Base-by-base conservation (phyloP, 2,329 filamentous ascomycete species). In the Drechslerella coelobrocha region DNA sequence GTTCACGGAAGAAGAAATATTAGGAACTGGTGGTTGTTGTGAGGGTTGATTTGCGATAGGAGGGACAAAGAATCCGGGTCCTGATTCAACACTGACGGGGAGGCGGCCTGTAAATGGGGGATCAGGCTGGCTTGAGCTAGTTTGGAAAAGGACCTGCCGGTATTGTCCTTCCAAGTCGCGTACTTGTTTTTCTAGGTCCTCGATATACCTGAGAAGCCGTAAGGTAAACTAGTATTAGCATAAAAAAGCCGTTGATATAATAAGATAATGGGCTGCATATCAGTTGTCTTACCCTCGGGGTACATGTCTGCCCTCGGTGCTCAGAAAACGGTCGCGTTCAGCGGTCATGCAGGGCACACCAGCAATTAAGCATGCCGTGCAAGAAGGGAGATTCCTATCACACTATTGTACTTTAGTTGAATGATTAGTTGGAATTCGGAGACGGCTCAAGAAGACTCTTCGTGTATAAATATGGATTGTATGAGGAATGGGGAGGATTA, bases 331-430 rank as follows among this genome's bases (percentile, higher is more conserved):
- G 24, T 71, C 66, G 2, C 66, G 45, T 47, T 71, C 59, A 14
- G 66, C 66, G 6, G 66, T 71, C 66, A 71, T 71, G 14, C 66
- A 71, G 1, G 59, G 66, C 6, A 71, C 66, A 17, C 66, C 66
- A 0, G 66, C 66, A 19, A 63, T 53, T 4, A 71, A 53, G 29
- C 66, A 71, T 5, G 66, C 14, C 3, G 55, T 71, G 23, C 66
- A 71, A 8, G 66, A 71, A 4, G 66, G 66, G n/a, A 71, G 14
- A 31, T 71, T 63, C 17, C 31, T 71, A 29, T 71, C 66, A 37
- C 66, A 71, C 66, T 71, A 8, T 43, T 31, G 23, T 50, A n/a
- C 12, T 14, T 3, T 8, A 61, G 47, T 5, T 24, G 45, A 26
- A 1, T 21, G 17, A 43, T 41, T n/a, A 52, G 26, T 10, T 17